Evolutionary conservation across 768 basidiomycete genomes (phyloP).

Genomic region (Suillus weaverae): DNA sequence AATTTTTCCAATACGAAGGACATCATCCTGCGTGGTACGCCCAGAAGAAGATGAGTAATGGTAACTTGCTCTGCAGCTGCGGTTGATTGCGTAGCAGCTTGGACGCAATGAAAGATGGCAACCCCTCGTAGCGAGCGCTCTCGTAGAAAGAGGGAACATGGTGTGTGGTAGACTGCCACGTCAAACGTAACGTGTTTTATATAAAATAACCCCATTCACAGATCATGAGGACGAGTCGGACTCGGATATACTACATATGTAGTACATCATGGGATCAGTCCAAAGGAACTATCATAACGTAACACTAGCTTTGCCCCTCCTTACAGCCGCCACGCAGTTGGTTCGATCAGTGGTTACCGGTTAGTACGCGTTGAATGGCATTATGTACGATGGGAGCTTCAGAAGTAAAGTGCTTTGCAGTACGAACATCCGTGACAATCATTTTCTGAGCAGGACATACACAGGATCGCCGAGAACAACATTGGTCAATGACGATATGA

Average conservation of each 20-base stretch:
- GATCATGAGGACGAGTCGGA: not conserved
- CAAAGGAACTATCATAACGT: not conserved
- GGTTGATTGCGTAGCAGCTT: not conserved
- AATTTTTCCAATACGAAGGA: conserved; percentile 13
- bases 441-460: conserved; percentile 85
- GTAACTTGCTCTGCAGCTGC: not conserved
- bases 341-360: not conserved
- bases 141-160: not conserved
- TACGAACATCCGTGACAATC: conserved; percentile 17
- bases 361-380: not conserved
- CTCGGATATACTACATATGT: too few relatives aligned
- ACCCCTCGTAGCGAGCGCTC: not conserved
- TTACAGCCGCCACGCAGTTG: not conserved
- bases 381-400: too few relatives aligned
- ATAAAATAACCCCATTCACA: not conserved
- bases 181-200: not conserved
- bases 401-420: not conserved
- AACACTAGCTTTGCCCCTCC: not conserved
- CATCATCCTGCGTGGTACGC: conserved; percentile 8
- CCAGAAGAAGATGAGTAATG: not conserved
- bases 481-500: conserved; percentile 88
- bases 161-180: not conserved
- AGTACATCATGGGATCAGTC: not conserved
- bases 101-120: not conserved
- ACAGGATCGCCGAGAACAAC: conserved; percentile 93